Base-by-base conservation (phyloP, 2,329 filamentous ascomycete genomes). In the Magnaporthiopsis poae region DNA sequence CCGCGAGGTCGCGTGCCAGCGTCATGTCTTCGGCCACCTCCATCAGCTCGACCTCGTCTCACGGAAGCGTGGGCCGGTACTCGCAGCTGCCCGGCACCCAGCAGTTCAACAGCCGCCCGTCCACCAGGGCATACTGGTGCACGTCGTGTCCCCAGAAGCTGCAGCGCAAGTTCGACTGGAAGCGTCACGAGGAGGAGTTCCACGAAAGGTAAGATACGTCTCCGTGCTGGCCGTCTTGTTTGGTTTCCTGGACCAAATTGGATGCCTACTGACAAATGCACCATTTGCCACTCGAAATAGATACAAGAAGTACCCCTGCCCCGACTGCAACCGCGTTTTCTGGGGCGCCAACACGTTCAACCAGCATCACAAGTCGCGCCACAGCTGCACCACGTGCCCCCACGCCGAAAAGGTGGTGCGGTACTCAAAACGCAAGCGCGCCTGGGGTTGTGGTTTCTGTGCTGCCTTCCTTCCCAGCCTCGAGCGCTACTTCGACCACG, bases 361-460 rank as follows among this genome's bases (percentile, higher is more conserved):
- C 70, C 86, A 88, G 73, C 86, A 88, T 69, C 86, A 88, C 77
- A 87, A 86, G 71, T 84, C 86, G 66, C 84, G 85, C 67, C 86
- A 88, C 72, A 82, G 84, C 68, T 80, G 78, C 70, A 71, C 67
- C 36, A 86, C 85, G 4, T 88, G 86, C 69, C 86, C 86, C 5
- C 86, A 88, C 71, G 85, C 86, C 63, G 84, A 88, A 70, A 84
- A 84, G 70, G 85, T 88, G 27, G 85, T 87, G 72, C 83, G 82
- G 71, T 56, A 86, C 60, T 73, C 69, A 65, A 81, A 86, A 68
- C 82, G 82, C 68, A 87, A 88, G 77, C 82, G 86, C 70, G 86
- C 87, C 59, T 90, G 86, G 84, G 87, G 86, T 1, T 90, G 87
- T 69, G 87, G 87, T 33, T 89, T 89, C 75, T 90, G 87, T 71